Base-by-base conservation (phyloP, 2,329 filamentous ascomycete species). In the Monilinia vaccinii-corymbosi region DNA sequence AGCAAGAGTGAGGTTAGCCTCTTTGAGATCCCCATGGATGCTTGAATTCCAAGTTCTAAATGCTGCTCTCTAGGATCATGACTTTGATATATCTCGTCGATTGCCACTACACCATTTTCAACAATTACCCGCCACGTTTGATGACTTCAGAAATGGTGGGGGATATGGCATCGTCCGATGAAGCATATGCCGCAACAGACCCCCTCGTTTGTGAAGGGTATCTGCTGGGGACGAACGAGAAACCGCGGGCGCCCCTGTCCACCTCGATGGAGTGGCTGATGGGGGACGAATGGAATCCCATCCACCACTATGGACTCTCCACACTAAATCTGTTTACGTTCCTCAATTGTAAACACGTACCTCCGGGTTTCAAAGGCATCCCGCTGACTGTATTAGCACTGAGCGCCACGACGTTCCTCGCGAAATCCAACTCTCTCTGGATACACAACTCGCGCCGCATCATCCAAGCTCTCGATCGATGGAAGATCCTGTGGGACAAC, bases 111-210 rank as follows among this genome's bases (percentile, higher is more conserved):
- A 23, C 51, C 13, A 0, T 55, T 44, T 55, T 44, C n/a, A 32
- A 44, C 18, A 23, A 2, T 6, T 55, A 44, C 32, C 38, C 51
- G 45, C 51, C 51, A 11, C 38, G 51, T 18, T 18, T 55, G 16
- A 55, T 21, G 51, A 3, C 23, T 32, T 6, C 9, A 13, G 51
- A 44, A 16, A 55, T 55, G 51, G 28, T 55, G 13, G 51, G 51
- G 13, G 51, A 55, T 55, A 55, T 55, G 25, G 13, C 51, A 32
- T 44, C 51, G 21, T 55, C 51, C 23, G 51, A 55, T 2, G 51
- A 55, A 55, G 51, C 51, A 42, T 55, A 9, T 55, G 51, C n/a
- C 2, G 51, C 51, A 23, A 32, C 38, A 21, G 51, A 55, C 34
- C 25, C 51, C 7, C 51, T 55, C 10, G 18, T 55, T 23, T 55